phyloP scores from a whole-genome alignment of 1,139 yeast genomes.

The Scheffersomyces cryptocercus region DNA sequence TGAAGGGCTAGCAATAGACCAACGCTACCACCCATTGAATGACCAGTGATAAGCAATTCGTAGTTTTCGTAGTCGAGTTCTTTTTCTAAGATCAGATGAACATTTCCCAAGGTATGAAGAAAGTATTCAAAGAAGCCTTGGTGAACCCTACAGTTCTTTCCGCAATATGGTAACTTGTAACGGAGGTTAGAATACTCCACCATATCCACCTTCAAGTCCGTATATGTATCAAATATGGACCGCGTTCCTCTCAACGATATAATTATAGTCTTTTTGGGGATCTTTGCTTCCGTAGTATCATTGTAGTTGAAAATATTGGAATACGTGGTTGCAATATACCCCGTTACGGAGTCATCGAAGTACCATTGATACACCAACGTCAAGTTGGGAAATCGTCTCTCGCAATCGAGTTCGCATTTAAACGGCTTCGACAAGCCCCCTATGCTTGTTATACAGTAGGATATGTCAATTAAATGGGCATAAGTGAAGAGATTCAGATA shows the following conservation, averaged over 20 bases:
- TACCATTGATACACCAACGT: slow-evolving; percentile 50
- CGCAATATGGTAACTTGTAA: slow-evolving; percentile 31
- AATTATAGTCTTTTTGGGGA: slow-evolving; percentile 31
- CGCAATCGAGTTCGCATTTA: slow-evolving; percentile 45
- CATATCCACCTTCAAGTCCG: slow-evolving; percentile 48
- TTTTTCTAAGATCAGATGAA: slow-evolving; percentile 24
- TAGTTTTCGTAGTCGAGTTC: slow-evolving; percentile 29
- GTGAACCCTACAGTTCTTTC: slow-evolving; percentile 45
- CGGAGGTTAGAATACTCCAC: slow-evolving; percentile 28
- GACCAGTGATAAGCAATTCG: slow-evolving; percentile 46
- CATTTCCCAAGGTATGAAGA: slow-evolving; percentile 28
- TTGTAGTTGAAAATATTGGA: slow-evolving; percentile 26
- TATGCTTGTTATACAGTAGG: slow-evolving; percentile 47
- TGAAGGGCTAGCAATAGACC: slow-evolving; percentile 42
- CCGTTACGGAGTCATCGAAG: slow-evolving; percentile 40
- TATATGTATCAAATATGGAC: slow-evolving; percentile 45
- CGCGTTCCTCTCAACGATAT: slow-evolving; percentile 51
- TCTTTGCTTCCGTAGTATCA: slow-evolving; percentile 3
- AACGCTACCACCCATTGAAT: slow-evolving; percentile 55
- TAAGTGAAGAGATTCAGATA: slow-evolving; percentile 35
- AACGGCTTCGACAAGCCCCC: slow-evolving; percentile 42
- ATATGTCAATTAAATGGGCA: slow-evolving; percentile 51
- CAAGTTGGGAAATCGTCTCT: slow-evolving; percentile 39
- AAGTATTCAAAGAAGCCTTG: slow-evolving; percentile 44
- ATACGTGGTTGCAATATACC: slow-evolving; percentile 39